Evolutionary conservation across 2,329 filamentous ascomycete species (phyloP), one percentile per base, ranked within the genome.

Genomic region (Aspergillus sclerotialis): DNA sequence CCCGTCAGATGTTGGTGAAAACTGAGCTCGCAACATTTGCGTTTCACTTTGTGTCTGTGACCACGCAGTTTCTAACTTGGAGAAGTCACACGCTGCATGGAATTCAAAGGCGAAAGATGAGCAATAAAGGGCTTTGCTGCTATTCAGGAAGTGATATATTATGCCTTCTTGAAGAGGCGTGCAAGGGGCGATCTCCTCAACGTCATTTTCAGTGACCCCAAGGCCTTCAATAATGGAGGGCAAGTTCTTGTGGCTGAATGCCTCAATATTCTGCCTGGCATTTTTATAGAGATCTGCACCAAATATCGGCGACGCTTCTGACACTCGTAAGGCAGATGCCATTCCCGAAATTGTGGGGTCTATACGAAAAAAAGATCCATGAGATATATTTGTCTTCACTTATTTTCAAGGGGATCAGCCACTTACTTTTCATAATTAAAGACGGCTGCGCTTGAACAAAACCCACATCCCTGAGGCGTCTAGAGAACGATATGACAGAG

Each of bases 21-120:
- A 66, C 0, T 56, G 48, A 4, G 60, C 64, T 21, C 63, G 55
- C 19, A 66, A 39, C 15, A 66, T 64, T 10, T 63, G 56, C 34
- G 60, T 53, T 3, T 51, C 41, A n/a, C 42, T 38, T n/a, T 51
- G 46, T 2, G 59, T 46, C 4, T 37, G 30, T 16, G 44, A 43
- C 48, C 60, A 65, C 4, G 52, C 49, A 1, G 35, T 25, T 18
- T 48, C 44, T 0, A 66, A 34, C 14, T 37, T 43, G 5, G 43
- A 27, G 8, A 29, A 19, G 34, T 64, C 53, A 5, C 64, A 38
- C 12, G 30, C 27, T 3, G 45, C 28, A 11, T 50, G 48, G 9
- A 67, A 48, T 35, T 59, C 49, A 17, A 66, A 40, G 28, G 53
- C 47, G 11, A 59, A 48, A 31, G 65, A 63, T 35, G 64, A 63